Evolutionary conservation across 805 yeast genomes (phyloP).

Genomic region (Middelhovenomyces tepae): DNA sequence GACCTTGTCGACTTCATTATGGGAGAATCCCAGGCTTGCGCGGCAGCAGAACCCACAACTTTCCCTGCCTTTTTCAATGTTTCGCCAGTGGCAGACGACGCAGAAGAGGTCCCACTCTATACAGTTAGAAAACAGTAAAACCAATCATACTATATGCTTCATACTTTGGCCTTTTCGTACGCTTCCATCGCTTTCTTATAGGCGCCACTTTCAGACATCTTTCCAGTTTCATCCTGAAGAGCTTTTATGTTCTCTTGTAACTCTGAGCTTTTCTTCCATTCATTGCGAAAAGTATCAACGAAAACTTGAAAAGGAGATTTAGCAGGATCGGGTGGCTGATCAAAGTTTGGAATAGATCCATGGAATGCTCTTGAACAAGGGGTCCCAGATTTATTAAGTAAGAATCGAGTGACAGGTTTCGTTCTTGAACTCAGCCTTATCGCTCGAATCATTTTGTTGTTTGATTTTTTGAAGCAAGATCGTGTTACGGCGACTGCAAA

Average conservation of each 20-base stretch:
- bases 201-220: constrained; percentile 88
- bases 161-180: constrained; percentile 71
- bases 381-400: too few species aligned
- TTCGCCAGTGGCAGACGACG: constrained; percentile 54
- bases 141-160: too few species aligned
- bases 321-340: constrained; percentile 14
- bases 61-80: constrained; percentile 86
- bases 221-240: constrained; percentile 90
- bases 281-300: constrained; percentile 81
- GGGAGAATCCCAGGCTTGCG: constrained; percentile 92
- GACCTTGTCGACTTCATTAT: constrained; percentile 83
- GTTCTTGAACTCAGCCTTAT: too few species aligned
- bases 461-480: too few species aligned
- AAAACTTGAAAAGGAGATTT: constrained; percentile 76
- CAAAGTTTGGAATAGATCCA: too few species aligned
- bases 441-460: too few species aligned
- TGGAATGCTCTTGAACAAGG: too few species aligned
- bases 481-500: too few species aligned
- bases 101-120: constrained; percentile 31
- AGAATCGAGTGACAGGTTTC: too few species aligned
- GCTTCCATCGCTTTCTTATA: constrained; percentile 91
- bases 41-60: constrained; percentile 82
- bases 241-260: constrained; percentile 90
- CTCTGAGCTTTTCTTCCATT: constrained; percentile 85
- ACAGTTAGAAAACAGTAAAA: constrained; percentile 27